These are phyloP conservation scores for Trichoderma breve DNA, from an alignment of 2,329 filamentous ascomycete species.

Conservation along the genomic window DNA sequence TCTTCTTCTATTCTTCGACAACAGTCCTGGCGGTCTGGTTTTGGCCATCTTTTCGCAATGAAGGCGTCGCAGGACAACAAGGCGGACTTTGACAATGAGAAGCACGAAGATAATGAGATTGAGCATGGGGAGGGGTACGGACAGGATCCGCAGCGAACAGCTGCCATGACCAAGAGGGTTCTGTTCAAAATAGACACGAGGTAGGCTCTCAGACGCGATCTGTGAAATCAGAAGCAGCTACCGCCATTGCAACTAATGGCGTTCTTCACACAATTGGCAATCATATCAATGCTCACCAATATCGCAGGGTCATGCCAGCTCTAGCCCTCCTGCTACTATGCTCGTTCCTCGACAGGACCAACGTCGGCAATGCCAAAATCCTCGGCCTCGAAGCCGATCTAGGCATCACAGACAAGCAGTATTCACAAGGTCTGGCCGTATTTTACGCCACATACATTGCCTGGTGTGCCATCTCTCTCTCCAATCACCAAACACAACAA, in stretches of 20 bases:
- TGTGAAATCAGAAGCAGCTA: neutral
- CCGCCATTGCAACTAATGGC: neutral
- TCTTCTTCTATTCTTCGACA: neutral
- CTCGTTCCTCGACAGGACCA: constrained; percentile 66
- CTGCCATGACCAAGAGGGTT: constrained; percentile 26
- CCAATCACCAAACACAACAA: neutral
- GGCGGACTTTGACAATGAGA: constrained; percentile 24
- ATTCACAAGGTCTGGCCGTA: constrained; percentile 61
- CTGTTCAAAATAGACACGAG: constrained; percentile 33
- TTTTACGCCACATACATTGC: constrained; percentile 65
- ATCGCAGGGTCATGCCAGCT: constrained; percentile 56
- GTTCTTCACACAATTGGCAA: neutral
- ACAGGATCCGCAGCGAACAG: constrained; percentile 14
- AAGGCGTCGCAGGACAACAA: constrained; percentile 23
- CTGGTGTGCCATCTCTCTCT: constrained; percentile 39
- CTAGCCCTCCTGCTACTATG: constrained; percentile 65
- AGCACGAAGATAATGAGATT: constrained; percentile 24
- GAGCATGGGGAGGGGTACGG: constrained; percentile 24
- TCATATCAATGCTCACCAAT: neutral
- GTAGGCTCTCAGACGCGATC: neutral
- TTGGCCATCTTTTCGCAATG: neutral
- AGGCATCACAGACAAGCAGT: constrained; percentile 58
- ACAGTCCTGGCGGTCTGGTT: neutral
- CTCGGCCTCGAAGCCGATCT: constrained; percentile 59
- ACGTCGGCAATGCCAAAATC: constrained; percentile 69